phyloP scores from a whole-genome alignment of 2,329 filamentous ascomycete species.

The Fusarium odoratissimum region DNA sequence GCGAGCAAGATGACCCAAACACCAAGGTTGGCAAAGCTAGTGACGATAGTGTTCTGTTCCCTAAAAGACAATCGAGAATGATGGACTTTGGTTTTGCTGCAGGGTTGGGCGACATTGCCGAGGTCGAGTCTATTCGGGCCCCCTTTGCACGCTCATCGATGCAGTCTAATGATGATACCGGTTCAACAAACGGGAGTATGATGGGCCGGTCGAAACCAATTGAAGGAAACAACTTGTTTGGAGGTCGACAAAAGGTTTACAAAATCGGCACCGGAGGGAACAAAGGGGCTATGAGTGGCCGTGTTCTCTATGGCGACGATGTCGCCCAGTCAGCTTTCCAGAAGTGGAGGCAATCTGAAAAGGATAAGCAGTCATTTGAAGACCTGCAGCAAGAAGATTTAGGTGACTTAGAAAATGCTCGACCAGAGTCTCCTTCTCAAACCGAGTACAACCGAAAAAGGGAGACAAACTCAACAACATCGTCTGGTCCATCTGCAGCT shows the following conservation, averaged over 20 bases:
- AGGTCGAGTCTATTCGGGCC: slow-evolving; percentile 83
- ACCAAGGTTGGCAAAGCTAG: slow-evolving; percentile 93
- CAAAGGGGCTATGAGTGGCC: slow-evolving; percentile 70
- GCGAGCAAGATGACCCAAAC: slow-evolving; percentile 91
- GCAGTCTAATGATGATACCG: slow-evolving; percentile 77
- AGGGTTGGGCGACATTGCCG: slow-evolving; percentile 84
- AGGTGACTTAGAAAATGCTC: slow-evolving; percentile 44
- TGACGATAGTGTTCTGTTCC: slow-evolving; percentile 91
- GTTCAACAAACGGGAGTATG: slow-evolving; percentile 74
- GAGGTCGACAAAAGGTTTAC: slow-evolving; percentile 95
- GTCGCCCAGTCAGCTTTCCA: slow-evolving; percentile 86
- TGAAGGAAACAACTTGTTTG: slow-evolving; percentile 94
- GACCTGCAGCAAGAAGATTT: slow-evolving; percentile 45
- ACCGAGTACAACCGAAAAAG: slow-evolving; percentile 78
- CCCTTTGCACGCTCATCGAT: slow-evolving; percentile 74
- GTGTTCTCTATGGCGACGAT: slow-evolving; percentile 87
- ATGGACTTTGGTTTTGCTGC: slow-evolving; percentile 73
- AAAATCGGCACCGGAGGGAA: slow-evolving; percentile 73
- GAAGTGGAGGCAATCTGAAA: slow-evolving; percentile 73
- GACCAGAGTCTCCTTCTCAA: slow-evolving; percentile 60
- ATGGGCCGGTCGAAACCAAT: slow-evolving; percentile 85
- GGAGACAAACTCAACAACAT: slow-evolving; percentile 88
- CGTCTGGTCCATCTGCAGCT: slow-evolving; percentile 72
- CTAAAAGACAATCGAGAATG: slow-evolving; percentile 82
- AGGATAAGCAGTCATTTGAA: slow-evolving; percentile 59